phyloP scores from a whole-genome alignment of 106 monocot species.

The Gastrodia elata region DNA sequence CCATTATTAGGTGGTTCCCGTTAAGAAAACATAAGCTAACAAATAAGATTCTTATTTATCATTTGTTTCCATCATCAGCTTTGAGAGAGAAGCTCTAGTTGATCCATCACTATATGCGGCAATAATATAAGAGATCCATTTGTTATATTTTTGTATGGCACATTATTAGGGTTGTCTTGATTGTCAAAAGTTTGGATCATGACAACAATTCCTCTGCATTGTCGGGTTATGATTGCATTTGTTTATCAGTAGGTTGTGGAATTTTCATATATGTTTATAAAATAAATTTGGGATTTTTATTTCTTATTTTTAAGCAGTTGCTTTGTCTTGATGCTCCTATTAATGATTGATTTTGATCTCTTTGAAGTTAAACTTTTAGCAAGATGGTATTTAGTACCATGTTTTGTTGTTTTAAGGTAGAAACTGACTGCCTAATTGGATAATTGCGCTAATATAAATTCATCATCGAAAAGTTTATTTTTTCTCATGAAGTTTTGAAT shows the following conservation, averaged over 20 bases:
- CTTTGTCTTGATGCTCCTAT: background rate
- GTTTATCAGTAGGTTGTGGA: background rate
- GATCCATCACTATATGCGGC: background rate
- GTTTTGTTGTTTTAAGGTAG: background rate
- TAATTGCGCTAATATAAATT: background rate
- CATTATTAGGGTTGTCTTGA: background rate
- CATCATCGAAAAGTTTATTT: background rate
- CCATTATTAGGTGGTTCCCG: background rate
- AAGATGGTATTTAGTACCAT: background rate
- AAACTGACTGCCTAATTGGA: background rate
- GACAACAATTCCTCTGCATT: no score
- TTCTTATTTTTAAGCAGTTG: background rate
- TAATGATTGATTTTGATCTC: background rate
- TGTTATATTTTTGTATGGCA: background rate
- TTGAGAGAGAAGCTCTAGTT: background rate
- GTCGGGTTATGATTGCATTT: background rate
- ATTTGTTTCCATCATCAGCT: background rate
- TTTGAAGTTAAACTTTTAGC: background rate
- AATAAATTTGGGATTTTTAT: background rate
- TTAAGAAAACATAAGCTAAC: background rate
- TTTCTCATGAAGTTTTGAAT: background rate
- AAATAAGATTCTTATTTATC: background rate
- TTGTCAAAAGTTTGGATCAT: no score
- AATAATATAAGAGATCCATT: background rate
- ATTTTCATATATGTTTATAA: background rate